Evolutionary conservation across 108 stramenopile genomes (phyloP).

Genomic region (Stephanodiscus minutulus): DNA sequence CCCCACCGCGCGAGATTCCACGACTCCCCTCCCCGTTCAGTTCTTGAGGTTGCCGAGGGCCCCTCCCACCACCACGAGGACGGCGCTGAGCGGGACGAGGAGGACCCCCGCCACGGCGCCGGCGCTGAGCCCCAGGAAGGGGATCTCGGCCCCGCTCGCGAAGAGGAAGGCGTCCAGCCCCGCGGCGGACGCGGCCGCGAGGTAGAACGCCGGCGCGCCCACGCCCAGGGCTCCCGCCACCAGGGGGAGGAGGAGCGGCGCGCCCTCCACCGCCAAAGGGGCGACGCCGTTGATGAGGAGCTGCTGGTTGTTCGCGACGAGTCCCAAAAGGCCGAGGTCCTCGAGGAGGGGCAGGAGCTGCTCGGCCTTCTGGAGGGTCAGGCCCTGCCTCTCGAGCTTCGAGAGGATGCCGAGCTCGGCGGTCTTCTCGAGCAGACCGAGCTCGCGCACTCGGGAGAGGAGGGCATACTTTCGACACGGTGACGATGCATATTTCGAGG

Average conservation of each 20-base stretch:
- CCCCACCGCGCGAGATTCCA: too few relatives aligned
- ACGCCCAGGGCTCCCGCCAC: constrained; percentile 75
- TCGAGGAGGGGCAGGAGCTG: constrained; percentile 74
- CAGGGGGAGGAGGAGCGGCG: constrained; percentile 76
- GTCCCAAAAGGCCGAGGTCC: constrained; percentile 63
- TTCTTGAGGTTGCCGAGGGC: constrained; percentile 76
- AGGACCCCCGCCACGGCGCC: constrained; percentile 64
- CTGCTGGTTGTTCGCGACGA: constrained; percentile 89
- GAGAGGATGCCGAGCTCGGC: constrained; percentile 81
- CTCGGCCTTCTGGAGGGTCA: constrained; percentile 77
- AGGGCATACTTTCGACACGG: constrained; percentile 89
- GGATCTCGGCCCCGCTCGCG: constrained; percentile 68
- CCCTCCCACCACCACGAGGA: constrained; percentile 63
- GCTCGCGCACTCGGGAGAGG: constrained; percentile 81
- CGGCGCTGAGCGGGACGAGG: constrained; percentile 70
- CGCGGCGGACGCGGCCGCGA: constrained; percentile 54
- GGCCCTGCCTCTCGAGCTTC: constrained; percentile 78
- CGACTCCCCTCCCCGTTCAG: too few relatives aligned
- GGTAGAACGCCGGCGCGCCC: constrained; percentile 78
- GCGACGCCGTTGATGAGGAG: constrained; percentile 80
- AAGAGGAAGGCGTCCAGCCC: constrained; percentile 64
- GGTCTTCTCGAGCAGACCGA: constrained; percentile 78
- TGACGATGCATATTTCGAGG: not conserved
- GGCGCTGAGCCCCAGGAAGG: constrained; percentile 76
- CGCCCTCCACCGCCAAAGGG: constrained; percentile 77